Conservation (phyloP, 106 monocot genomes). For the Narthecium ossifragum region DNA sequence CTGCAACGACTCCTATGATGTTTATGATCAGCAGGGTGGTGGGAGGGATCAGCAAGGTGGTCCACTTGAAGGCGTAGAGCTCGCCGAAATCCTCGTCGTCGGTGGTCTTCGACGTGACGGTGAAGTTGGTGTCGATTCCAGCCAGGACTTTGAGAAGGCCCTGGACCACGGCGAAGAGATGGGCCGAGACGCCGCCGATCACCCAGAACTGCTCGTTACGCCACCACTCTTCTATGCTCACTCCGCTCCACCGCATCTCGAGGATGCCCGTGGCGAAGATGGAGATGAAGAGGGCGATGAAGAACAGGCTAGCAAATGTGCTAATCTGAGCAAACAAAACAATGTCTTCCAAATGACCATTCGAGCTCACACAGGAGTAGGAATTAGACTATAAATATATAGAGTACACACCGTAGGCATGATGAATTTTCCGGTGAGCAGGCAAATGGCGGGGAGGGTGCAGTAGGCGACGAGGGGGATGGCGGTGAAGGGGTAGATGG, state of each 20-base stretch:
- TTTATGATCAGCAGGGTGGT: constrained; percentile 74
- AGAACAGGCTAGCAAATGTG: constrained; percentile 76
- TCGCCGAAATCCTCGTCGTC: constrained; percentile 68
- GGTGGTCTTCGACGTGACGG: constrained; percentile 62
- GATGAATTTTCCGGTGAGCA: constrained; percentile 91
- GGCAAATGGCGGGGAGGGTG: constrained; percentile 76
- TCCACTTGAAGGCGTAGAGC: constrained; percentile 90
- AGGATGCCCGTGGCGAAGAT: constrained; percentile 72
- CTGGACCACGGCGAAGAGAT: constrained; percentile 68
- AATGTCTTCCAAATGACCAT: too few species aligned
- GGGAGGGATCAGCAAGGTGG: constrained; percentile 79
- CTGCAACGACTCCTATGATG: constrained; percentile 75
- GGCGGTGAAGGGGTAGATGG: constrained; percentile 95
- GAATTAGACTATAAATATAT: neutral
- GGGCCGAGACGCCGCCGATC: constrained; percentile 74
- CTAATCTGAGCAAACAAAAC: constrained; percentile 66
- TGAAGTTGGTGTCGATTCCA: constrained; percentile 74
- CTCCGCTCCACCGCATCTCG: constrained; percentile 70
- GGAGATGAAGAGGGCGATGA: constrained; percentile 69
- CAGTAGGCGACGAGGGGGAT: constrained; percentile 81
- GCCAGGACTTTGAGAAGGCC: constrained; percentile 69
- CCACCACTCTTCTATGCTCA: constrained; percentile 92
- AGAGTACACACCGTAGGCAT: constrained; percentile 68
- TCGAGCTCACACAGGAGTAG: too few species aligned
- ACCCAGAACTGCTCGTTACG: constrained; percentile 84